Conservation (phyloP, 2,329 filamentous ascomycete genomes). For the Xylaria hypoxylon region DNA sequence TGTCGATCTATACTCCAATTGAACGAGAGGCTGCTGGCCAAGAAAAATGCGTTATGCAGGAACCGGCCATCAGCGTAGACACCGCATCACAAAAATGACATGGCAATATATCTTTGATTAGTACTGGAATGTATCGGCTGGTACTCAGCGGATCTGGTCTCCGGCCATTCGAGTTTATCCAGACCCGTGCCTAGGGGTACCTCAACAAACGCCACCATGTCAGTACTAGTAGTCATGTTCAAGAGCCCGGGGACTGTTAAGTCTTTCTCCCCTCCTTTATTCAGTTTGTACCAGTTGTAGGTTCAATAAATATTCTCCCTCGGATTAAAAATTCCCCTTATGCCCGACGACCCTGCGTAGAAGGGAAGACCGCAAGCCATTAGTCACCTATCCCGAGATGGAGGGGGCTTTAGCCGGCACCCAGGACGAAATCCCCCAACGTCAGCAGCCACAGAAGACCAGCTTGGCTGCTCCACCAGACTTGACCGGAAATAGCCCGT, state of each 20-base stretch:
- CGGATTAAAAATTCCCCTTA: conserved; percentile 21
- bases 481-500: not conserved
- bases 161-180: conserved; percentile 47
- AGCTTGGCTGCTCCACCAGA: conserved; percentile 12
- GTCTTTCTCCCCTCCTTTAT: conserved; percentile 19
- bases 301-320: conserved; percentile 3
- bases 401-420: conserved; percentile 26
- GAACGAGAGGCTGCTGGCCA: not conserved
- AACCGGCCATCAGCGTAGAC: conserved; percentile 28
- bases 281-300: conserved; percentile 4
- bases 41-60: conserved; percentile 34
- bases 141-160: conserved; percentile 45
- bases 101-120: conserved; percentile 43
- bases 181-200: conserved; percentile 26
- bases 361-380: conserved; percentile 19
- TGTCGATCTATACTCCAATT: conserved; percentile 26
- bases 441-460: conserved; percentile 25
- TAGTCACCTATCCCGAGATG: conserved; percentile 20
- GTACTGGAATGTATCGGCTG: conserved; percentile 41
- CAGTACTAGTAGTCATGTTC: conserved; percentile 31
- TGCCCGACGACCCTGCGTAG: not conserved
- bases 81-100: conserved; percentile 16
- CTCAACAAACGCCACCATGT: conserved; percentile 15
- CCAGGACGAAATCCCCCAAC: conserved; percentile 10
- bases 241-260: conserved; percentile 15